Conservation (phyloP, 495 filamentous ascomycete genomes). For the Parathielavia appendiculata region DNA sequence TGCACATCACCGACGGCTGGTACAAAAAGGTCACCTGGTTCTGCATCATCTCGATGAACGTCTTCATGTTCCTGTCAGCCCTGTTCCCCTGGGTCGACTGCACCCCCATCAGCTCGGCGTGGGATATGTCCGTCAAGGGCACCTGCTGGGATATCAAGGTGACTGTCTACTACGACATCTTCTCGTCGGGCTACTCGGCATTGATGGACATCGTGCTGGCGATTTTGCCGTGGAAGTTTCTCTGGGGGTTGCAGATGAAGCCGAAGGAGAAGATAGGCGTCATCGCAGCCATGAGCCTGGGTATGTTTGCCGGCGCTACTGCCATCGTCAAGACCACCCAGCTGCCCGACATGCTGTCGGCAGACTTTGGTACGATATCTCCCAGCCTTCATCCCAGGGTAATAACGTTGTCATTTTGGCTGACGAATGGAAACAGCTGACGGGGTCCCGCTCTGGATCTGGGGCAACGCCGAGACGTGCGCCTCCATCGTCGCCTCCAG, state of each 20-base stretch:
- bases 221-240: conserved; percentile 33
- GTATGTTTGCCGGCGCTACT: conserved; percentile 24
- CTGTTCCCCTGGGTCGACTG: conserved; percentile 26
- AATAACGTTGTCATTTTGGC: too few species aligned
- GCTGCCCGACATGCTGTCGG: conserved; percentile 13
- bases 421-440: conserved; percentile 11
- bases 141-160: conserved; percentile 28
- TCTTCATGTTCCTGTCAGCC: conserved; percentile 17
- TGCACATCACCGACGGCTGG: conserved; percentile 25
- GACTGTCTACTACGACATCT: conserved; percentile 16
- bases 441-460: conserved; percentile 12
- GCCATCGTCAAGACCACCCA: conserved; percentile 23
- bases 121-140: conserved; percentile 23
- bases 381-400: not conserved
- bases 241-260: conserved; percentile 33
- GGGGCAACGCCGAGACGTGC: conserved; percentile 22
- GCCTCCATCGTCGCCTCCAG: conserved; percentile 27
- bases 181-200: conserved; percentile 31
- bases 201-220: conserved; percentile 34
- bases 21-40: conserved; percentile 19
- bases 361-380: conserved; percentile 12
- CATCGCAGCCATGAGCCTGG: conserved; percentile 36
- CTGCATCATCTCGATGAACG: conserved; percentile 25
- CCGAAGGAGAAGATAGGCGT: conserved; percentile 36
- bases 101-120: conserved; percentile 28